Evolutionary conservation across 2,329 filamentous ascomycete species (phyloP), one percentile per base, ranked within the genome.

Genomic region (Diaporthe amygdali): DNA sequence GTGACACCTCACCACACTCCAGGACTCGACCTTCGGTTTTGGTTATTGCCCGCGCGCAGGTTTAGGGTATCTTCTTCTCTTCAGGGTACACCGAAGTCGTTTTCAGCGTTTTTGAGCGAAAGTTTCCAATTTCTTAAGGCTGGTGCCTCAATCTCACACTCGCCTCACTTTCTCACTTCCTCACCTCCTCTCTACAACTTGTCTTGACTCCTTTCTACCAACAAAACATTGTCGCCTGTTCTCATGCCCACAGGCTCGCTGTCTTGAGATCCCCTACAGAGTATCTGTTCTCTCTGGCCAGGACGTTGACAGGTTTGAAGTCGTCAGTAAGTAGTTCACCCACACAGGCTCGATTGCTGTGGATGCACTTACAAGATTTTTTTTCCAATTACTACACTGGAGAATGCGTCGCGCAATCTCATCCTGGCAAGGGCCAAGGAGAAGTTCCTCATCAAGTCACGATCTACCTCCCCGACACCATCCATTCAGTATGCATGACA

Each of bases 51-150:
- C 54, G 51, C 64, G 51, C 64, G 51, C 71, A 73, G 49, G 37
- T 69, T 69, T 73, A 73, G 56, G 49, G 44, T 59, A 71, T 71
- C 69, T 63, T 68, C 69, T 73, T 73, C 69, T 69, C 64, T 61
- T 56, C 70, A 59, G 69, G 49, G 68, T 55, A 61, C 52, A 69
- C 44, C 44, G 41, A 55, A 22, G 49, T 52, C 55, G 32, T 54
- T 63, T 68, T 52, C 68, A 72, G 68, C 68, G 68, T 64, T 71
- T 72, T 66, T 46, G 44, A 71, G 69, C 69, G 71, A 44, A 71
- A 30, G 37, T 56, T 68, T 72, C 41, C 41, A 51, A 41, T 68
- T 68, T 59, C n/a, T 68, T 68, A 68, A 54, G 68, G 69, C 68
- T 63, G n/a, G 46, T 59, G 59, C 30, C 15, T 20, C 41, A 32